These are phyloP conservation scores for Corymbia maculata DNA, from an alignment of 345 rosid species.

Conservation along the genomic window DNA sequence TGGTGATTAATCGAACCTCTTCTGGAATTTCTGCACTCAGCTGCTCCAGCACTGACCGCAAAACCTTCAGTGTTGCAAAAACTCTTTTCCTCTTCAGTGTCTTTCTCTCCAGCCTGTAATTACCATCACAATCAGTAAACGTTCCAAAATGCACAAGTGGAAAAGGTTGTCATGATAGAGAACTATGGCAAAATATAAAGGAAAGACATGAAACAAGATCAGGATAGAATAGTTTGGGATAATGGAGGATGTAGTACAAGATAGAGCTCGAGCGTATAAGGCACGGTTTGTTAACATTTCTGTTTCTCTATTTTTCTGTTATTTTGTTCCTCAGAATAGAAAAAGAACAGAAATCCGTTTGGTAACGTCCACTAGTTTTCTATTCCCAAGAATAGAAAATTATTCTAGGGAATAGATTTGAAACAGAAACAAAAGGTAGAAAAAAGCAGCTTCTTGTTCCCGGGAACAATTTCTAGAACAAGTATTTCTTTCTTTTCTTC, in stretches of 20 bases:
- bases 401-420: too few relatives aligned
- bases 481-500: too few relatives aligned
- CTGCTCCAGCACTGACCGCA: constrained; percentile 80
- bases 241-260: neutral
- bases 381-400: too few relatives aligned
- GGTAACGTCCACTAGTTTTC: too few relatives aligned
- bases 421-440: too few relatives aligned
- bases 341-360: too few relatives aligned
- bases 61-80: constrained; percentile 74
- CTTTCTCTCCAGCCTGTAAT: constrained; percentile 75
- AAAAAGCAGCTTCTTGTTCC: too few relatives aligned
- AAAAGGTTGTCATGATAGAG: neutral
- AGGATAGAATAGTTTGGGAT: neutral
- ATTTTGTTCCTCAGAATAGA: too few relatives aligned
- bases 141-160: neutral
- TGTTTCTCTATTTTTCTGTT: too few relatives aligned
- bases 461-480: too few relatives aligned
- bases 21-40: constrained; percentile 74
- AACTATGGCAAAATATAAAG: neutral
- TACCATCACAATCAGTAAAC: neutral
- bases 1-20: constrained; percentile 41
- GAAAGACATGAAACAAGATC: neutral
- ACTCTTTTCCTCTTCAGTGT: constrained; percentile 80
- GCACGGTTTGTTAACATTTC: too few relatives aligned
- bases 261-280: neutral